phyloP scores from a whole-genome alignment of 345 rosid genomes.

The Syzygium oleosum region DNA sequence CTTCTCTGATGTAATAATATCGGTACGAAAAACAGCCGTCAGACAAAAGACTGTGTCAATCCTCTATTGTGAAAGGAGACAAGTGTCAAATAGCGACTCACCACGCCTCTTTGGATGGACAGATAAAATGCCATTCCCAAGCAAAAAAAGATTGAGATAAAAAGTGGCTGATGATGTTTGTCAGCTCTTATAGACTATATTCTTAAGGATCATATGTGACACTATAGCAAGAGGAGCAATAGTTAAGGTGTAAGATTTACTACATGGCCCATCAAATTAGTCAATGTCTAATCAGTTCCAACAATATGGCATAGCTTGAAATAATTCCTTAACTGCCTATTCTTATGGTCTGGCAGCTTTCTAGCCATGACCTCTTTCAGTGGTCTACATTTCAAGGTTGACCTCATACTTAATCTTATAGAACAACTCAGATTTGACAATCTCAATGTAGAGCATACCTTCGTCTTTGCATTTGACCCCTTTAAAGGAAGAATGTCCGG shows the following conservation, averaged over 20 bases:
- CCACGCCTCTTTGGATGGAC: background rate
- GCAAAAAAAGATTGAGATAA: background rate
- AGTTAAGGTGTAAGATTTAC: no score
- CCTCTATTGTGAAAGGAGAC: background rate
- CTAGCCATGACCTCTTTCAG: background rate
- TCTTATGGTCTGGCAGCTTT: background rate
- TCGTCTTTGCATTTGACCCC: background rate
- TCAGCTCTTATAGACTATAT: background rate
- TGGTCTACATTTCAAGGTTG: background rate
- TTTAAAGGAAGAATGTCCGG: background rate
- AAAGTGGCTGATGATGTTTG: background rate
- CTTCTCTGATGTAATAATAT: background rate
- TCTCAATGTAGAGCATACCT: background rate
- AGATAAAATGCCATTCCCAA: background rate
- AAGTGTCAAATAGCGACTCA: background rate
- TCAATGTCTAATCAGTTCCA: background rate
- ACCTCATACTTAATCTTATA: background rate
- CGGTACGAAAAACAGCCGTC: background rate
- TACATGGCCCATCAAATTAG: background rate
- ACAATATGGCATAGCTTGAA: background rate
- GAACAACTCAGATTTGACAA: background rate
- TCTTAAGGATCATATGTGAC: no score
- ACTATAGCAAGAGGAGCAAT: background rate
- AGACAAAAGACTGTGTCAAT: background rate
- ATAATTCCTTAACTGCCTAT: background rate